Evolutionary conservation across 2,329 filamentous ascomycete species (phyloP), one percentile per base, ranked within the genome.

Genomic region (Colletotrichum zoysiae): DNA sequence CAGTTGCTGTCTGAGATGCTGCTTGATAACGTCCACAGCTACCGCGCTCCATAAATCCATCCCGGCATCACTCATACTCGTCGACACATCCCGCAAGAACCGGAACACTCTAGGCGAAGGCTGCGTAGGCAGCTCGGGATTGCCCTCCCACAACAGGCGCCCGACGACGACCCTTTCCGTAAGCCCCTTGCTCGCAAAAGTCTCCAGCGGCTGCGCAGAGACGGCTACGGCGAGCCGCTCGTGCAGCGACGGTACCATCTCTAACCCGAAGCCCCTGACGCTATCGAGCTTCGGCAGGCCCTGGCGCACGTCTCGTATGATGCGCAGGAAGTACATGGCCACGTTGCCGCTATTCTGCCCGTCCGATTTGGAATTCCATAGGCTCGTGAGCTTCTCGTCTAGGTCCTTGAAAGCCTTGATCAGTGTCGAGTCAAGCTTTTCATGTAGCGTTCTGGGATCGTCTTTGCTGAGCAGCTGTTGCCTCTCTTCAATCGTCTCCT

Each of bases 1-100:
- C 1, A 95, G 78, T 60, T 86, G 82, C 53, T 81, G 80, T 7
- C 83, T 79, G 7, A 94, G 77, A 57, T 84, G 79, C n/a, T 77
- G 78, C 81, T 94, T 96, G 74, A 97, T 77, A 0, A 84, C 83
- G 0, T 76, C 76, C 1, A 95, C 88, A 0, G 93, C 92, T 2
- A 86, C 84, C 2, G 89, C 86, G 65, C 91, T 95, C 95, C 95
- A 98, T 3, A 98, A 81, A 79, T 98, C 95, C 57, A 88, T 84
- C 0, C 95, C 95, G 3, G 88, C 84, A 16, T 86, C 84, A 4
- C 87, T 87, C 94, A 98, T 97, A 6, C 86, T 84, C 58, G 84
- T 82, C 5, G 89, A 88, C 38, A 97, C 78, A 56, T 85, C 85
- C 33, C 90, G 89, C 60, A 98, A 78, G 66, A 97, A 91, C 71